Base-by-base conservation (phyloP, 208 protist genomes). In the Acanthamoeba polyphaga region DNA sequence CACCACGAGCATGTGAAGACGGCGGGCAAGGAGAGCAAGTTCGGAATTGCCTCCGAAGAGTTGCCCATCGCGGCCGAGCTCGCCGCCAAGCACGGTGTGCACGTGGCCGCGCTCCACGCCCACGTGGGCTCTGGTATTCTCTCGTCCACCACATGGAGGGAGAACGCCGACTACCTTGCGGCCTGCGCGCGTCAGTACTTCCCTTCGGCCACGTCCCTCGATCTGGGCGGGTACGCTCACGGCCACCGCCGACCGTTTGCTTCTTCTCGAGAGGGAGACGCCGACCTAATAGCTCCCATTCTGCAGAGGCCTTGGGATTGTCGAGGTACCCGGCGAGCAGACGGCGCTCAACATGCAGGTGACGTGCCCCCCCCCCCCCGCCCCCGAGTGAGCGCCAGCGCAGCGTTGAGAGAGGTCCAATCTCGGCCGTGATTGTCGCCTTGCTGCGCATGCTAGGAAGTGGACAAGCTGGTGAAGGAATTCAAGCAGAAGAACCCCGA, bases 1-100 rank as follows among this genome's bases (percentile, higher is more conserved):
- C 93, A 95, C 19, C 93, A 95, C 64, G 68, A 95, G 32, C 70
- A 95, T 19, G 93, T 95, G 43, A 90, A 90, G n/a, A 95, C 93
- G 34, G 93, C 82, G n/a, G 93, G 93, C 64, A 88, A 95, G 27
- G 51, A 87, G 76, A 82, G 66, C 78, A 95, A 95, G 76, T 95
- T 95, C 94, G 93, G 93, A 64, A 91, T 95, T 19, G 49, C 60
- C 27, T 24, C 64, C 32, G 82, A 90, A 24, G 93, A 95, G n/a
- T 51, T 95, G 53, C 66, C 88, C 38, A 10, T 93, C 38, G 38
- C 53, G 19, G 49, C 43, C 29, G 60, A 76, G 46, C 76, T 95
- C 29, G 32, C 29, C 12, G 55, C 78, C 60, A 82, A 58, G 15
- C 80, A 88, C 51, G 53, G 32, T 6, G 51, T 76, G 6, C 43